A percentile compares a stretch with the other conserved stretches of the same genome.
Conservation (phyloP, 331 rosid genomes). For the Acacia pycnantha region DNA sequence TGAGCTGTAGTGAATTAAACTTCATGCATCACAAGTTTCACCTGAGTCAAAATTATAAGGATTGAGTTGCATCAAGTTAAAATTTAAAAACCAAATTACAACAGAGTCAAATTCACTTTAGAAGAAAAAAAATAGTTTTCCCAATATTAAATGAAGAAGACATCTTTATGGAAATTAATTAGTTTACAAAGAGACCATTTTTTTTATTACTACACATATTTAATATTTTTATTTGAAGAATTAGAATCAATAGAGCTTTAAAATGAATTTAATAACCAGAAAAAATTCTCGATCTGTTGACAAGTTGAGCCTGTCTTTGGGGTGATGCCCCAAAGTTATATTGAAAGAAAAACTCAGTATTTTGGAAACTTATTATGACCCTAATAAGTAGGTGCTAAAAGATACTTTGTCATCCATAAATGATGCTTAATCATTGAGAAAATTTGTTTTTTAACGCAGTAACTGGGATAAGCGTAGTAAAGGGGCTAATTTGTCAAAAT, state of each 20-base stretch:
- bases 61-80: too few relatives aligned
- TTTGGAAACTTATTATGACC: neutral
- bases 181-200: neutral
- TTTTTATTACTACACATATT: too few relatives aligned
- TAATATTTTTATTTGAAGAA: too few relatives aligned
- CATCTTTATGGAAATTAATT: neutral
- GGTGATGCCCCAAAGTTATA: neutral
- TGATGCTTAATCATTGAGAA: neutral
- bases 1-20: accelerated
- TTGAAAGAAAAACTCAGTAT: neutral
- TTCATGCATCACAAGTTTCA: too few relatives aligned
- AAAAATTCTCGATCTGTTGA: neutral
- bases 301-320: neutral
- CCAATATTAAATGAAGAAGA: neutral
- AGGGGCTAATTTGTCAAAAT: too few relatives aligned
- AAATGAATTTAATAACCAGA: neutral
- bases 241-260: neutral
- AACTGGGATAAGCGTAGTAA: too few relatives aligned
- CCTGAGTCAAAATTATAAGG: too few relatives aligned
- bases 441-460: too few relatives aligned
- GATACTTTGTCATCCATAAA: neutral
- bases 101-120: too few relatives aligned
- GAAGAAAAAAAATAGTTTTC: too few relatives aligned
- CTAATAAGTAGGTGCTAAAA: neutral
- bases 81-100: too few relatives aligned